Evolutionary conservation across 1,284 basidiomycete genomes (phyloP), one percentile per base, ranked within the genome.

Genomic region (Agroathelia rolfsii): DNA sequence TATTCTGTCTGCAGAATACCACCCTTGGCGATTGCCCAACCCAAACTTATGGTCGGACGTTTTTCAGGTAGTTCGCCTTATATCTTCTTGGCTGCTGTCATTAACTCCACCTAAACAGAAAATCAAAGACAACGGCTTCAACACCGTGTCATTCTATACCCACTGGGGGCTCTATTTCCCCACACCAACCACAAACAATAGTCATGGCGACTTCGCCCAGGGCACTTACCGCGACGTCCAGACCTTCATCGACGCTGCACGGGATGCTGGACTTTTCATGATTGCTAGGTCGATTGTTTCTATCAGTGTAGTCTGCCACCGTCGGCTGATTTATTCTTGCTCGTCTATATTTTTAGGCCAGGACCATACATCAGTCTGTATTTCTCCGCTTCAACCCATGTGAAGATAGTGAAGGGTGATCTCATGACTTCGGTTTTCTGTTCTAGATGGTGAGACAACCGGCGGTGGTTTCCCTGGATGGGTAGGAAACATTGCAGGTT

Each of bases 381-480:
- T 22, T 10, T 22, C n/a, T n/a, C n/a, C n/a, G n/a, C n/a, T n/a
- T 19, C 13, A 18, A 24, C 6, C 14, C 17, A n/a, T 24, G 29
- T 9, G 10, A 28, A 11, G 26, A 8, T 7, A 7, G 26, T 14
- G 6, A 17, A 6, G 6, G n/a, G n/a, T n/a, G n/a, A n/a, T n/a
- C n/a, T n/a, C n/a, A n/a, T n/a, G n/a, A n/a, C n/a, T n/a, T n/a
- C n/a, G n/a, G n/a, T n/a, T n/a, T n/a, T n/a, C n/a, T n/a, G n/a
- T n/a, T n/a, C 37, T 41, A 56, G 69, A 73, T 45, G 69, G 54
- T 26, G 66, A 69, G 48, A 66, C 64, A 1, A 70, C 66, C 1
- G 70, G 66, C 12, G 72, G 72, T 8, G 72, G 72, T 1, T 69
- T 74, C 46, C 69, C 72, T 4, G 67, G 65, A 11, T 68, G 65